phyloP scores from a whole-genome alignment of 2,329 filamentous ascomycete species.

The Alternaria consortialis region DNA sequence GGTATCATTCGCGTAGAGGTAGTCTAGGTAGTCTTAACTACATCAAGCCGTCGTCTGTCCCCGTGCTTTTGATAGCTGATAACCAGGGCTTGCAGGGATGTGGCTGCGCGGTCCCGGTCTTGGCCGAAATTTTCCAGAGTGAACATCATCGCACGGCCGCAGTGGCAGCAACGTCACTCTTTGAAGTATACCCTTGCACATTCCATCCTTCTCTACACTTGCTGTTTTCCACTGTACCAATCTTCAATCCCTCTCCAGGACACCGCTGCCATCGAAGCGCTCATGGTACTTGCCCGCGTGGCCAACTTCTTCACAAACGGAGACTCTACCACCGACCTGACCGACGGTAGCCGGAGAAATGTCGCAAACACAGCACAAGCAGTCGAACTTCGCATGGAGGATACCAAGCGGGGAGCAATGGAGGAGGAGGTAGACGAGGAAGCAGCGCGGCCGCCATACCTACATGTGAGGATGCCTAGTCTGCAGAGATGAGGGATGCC shows the following conservation, averaged over 20 bases:
- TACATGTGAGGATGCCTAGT: constrained; percentile 53
- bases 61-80: constrained; percentile 20
- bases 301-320: constrained; percentile 57
- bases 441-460: constrained; percentile 57
- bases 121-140: constrained; percentile 43
- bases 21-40: neutral
- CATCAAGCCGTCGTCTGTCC: constrained; percentile 25
- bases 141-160: constrained; percentile 25
- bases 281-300: constrained; percentile 61
- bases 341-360: constrained; percentile 50
- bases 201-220: constrained; percentile 5
- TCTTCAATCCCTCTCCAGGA: neutral
- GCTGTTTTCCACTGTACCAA: neutral
- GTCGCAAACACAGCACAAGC: constrained; percentile 33
- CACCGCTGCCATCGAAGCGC: constrained; percentile 37
- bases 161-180: constrained; percentile 37
- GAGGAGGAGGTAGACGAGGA: constrained; percentile 51
- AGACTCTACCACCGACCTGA: constrained; percentile 43
- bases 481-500: constrained; percentile 11
- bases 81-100: constrained; percentile 12
- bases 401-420: constrained; percentile 26
- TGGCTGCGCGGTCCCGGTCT: constrained; percentile 31
- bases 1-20: neutral
- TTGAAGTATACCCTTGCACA: constrained; percentile 8
- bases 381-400: constrained; percentile 30